Base-by-base conservation (phyloP, 148 eudicot species). In the Chenopodium album region DNA sequence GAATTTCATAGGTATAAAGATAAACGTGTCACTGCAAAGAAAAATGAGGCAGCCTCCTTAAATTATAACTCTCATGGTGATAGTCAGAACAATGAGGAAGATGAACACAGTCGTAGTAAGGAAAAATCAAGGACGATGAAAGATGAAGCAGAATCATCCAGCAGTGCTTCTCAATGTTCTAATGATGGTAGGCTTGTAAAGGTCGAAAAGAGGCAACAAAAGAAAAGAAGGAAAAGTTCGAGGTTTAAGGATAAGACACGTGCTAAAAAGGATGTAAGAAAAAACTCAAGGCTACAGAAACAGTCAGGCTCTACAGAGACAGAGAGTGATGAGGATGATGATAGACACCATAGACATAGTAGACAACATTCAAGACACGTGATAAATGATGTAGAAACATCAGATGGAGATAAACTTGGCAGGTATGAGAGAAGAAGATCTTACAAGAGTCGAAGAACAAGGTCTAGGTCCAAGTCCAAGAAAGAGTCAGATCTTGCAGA, bases 401-500 rank as follows among this genome's bases (percentile, higher is more conserved):
- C 86, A 28, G 81, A 77, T 72, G 73, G 34, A 71, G 78, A 65
- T 20, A 64, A 19, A 11, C 14, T 47, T 80, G 78, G 46, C 32
- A 71, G 75, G 52, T 47, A 71, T 71, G 78, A 31, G 75, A 81
- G 56, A 52, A 81, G 56, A 52, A 73, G 32, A 73, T 65, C 22
- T 7, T 44, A 65, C 67, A 81, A 73, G 84, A 70, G 72, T 79
- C 71, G 83, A 41, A 76, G 72, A 68, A 44, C 13, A 76, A 41
- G 44, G 44, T 41, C 44, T 41, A 71, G 75, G 64, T 85, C 78
- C 14, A 52, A 78, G 41, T 77, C 84, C 29, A 75, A 74, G 52
- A 81, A 85, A 46, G 78, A 73, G 60, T 78, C 81, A 23, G 81
- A 77, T 2, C 3, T 80, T 26, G 54, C 63, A 67, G 76, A 77